Evolutionary conservation across 305 asterid genomes (phyloP), one percentile per base, ranked within the genome.

Genomic region (Rubia peregrina): DNA sequence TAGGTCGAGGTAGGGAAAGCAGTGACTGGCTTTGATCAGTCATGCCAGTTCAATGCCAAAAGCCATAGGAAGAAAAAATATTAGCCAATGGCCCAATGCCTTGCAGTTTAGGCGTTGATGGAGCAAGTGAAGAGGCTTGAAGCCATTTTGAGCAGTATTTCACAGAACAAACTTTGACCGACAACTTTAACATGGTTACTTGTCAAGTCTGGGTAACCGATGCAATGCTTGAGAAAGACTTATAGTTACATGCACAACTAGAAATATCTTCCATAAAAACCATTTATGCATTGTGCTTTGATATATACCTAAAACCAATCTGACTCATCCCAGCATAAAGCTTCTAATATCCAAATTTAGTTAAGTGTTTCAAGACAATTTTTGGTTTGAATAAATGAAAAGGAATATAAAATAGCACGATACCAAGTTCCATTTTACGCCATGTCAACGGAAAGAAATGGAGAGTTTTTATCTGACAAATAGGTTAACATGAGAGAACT

Each of bases 391-490:
- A 24, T 46, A 46, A 30, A 24, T 17, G 11, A 67, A 17, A 67
- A 33, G 22, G 51, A 44, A 16, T 51, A 41, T n/a, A 24, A 16
- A n/a, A 48, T 30, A 49, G 55, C 70, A 62, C 12, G 12, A 62
- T 46, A 24, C 12, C 38, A 63, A 21, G 22, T 13, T 41, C 21
- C 73, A 57, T 41, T 65, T 26, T 21, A 51, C 26, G 71, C 26
- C 53, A 21, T 33, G 9, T 19, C 36, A 16, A 8, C 30, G 56
- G 38, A 38, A 17, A 64, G 14, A 8, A 40, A 8, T 62, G 36
- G 3, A 63, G 67, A 63, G 68, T 21, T 63, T 63, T 44, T 16
- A 30, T 13, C 17, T 65, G 71, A 67, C 42, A 6, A 67, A 48
- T 12, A 6, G 68, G 49, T 24, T 67, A 6, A 46, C 9, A 12